Evolutionary conservation across 1,139 yeast genomes (phyloP).

Genomic region (Candida sp.): DNA sequence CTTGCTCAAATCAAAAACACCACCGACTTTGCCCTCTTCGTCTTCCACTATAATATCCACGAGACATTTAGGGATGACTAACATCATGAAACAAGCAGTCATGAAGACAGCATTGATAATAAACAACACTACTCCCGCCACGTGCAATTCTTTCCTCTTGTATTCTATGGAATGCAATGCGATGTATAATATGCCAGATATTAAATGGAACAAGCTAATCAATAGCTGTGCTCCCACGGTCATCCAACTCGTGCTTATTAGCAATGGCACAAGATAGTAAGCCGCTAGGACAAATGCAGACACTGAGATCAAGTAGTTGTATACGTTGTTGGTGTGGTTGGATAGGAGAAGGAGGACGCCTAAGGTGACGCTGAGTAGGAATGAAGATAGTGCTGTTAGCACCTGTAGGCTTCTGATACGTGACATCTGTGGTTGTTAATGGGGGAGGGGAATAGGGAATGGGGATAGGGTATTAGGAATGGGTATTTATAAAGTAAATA

Average conservation of each 20-base stretch:
- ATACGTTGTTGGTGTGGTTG: conserved; percentile 4
- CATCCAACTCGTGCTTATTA: conserved; percentile 2
- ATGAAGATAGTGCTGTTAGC: conserved; percentile 2
- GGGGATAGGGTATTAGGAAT: not conserved
- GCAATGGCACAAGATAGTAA: conserved; percentile 6
- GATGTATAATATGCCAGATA: conserved; percentile 20
- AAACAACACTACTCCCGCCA: conserved; percentile 12
- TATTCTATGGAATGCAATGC: not conserved
- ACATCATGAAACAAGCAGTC: conserved; percentile 10
- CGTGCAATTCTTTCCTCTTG: not conserved
- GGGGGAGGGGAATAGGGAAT: not conserved
- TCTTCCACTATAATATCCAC: not conserved
- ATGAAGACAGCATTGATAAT: conserved; percentile 18
- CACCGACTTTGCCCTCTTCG: not conserved
- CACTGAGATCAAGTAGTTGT: conserved; percentile 8
- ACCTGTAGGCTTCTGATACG: conserved; percentile 10
- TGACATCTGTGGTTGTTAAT: not conserved
- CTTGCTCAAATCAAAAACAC: conserved; percentile 7
- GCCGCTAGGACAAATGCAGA: conserved; percentile 8
- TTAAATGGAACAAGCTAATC: conserved; percentile 19
- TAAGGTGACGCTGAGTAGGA: conserved; percentile 6
- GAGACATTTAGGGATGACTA: conserved; percentile 1
- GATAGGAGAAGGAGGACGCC: conserved; percentile 7
- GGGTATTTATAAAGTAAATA: not conserved
- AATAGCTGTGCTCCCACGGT: conserved; percentile 12